Percentiles rank a stretch among this genome's conserved stretches.
Conservation (phyloP, 2,329 filamentous ascomycete genomes). For the Monosporascus sp. region DNA sequence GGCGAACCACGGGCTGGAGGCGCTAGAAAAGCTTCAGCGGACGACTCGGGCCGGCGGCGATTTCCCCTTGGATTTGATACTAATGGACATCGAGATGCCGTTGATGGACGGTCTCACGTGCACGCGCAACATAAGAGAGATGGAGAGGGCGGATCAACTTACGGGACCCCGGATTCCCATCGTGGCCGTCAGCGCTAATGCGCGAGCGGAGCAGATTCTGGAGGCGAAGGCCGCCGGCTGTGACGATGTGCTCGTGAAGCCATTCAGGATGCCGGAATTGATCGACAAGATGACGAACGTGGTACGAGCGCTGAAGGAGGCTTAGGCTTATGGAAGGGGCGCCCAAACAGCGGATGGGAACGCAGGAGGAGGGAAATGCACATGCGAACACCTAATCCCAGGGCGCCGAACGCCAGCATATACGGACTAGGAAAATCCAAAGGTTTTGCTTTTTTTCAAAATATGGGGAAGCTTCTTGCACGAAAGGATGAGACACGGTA, state of each 20-base stretch:
- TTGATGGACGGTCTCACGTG: slow-evolving; percentile 66
- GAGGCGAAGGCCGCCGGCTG: slow-evolving; percentile 46
- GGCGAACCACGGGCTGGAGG: slow-evolving; percentile 58
- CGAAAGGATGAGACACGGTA: too few relatives aligned
- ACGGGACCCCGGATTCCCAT: slow-evolving; percentile 51
- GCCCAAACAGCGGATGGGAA: neutral
- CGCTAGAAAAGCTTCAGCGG: slow-evolving; percentile 36
- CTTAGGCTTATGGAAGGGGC: neutral
- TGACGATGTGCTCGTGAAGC: slow-evolving; percentile 67
- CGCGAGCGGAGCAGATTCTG: slow-evolving; percentile 54
- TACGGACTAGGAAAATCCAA: too few relatives aligned
- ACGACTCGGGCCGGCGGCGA: slow-evolving; percentile 14
- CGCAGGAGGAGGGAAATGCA: too few relatives aligned
- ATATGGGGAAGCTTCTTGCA: too few relatives aligned
- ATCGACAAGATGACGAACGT: slow-evolving; percentile 53
- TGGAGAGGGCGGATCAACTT: slow-evolving; percentile 51
- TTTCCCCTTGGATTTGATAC: slow-evolving; percentile 51
- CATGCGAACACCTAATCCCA: too few relatives aligned
- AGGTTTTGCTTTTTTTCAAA: too few relatives aligned
- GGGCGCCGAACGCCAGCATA: too few relatives aligned
- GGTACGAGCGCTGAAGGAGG: slow-evolving; percentile 20
- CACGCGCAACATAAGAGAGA: slow-evolving; percentile 56
- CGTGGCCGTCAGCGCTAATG: slow-evolving; percentile 64
- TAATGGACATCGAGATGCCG: slow-evolving; percentile 77
- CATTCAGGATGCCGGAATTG: slow-evolving; percentile 59